Evolutionary conservation across 345 rosid genomes (phyloP), one percentile per base, ranked within the genome.

Genomic region (Boechera retrofracta): DNA sequence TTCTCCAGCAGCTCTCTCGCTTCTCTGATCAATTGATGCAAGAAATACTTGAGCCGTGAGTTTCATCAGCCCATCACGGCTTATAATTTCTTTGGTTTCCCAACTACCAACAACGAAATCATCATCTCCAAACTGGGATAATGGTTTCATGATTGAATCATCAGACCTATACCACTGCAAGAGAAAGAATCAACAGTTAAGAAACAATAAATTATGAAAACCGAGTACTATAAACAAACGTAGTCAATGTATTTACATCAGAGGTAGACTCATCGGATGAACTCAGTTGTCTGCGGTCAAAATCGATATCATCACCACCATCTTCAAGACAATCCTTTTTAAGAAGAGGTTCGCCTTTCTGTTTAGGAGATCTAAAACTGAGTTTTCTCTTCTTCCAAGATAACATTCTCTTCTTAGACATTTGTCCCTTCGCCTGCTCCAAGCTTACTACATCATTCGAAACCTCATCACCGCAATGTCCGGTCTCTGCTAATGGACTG

Each of bases 251-350:
- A 42, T 24, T 13, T 76, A 80, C 83, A 47, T 76, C 83, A 42
- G 74, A 76, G 69, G 60, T 71, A 31, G 77, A 65, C 60, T 90
- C 98, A 82, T 94, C 98, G 5, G 97, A 89, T 75, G 98, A 89
- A 76, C 91, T 85, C 60, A 95, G 96, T 79, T 90, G 96, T 52
- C 98, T 86, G 9, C 99, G 97, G 76, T 89, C 94, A 86, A 71
- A 91, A 87, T 95, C 99, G 70, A 95, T 95, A 76, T 95, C 99
- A 85, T 92, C 98, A n/a, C 99, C 99, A 5, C 99, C 99, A 56
- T 95, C 98, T 86, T 95, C 98, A 48, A 87, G 92, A 79, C 91
- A 84, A 7, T 86, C 96, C 83, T 90, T 92, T 73, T 92, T 95
- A 73, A 95, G 82, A 87, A 95, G 81, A 15, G 99, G 97, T 79